phyloP scores from a whole-genome alignment of 371 early-diverging fungal species.

The Mortierella polycephala region DNA sequence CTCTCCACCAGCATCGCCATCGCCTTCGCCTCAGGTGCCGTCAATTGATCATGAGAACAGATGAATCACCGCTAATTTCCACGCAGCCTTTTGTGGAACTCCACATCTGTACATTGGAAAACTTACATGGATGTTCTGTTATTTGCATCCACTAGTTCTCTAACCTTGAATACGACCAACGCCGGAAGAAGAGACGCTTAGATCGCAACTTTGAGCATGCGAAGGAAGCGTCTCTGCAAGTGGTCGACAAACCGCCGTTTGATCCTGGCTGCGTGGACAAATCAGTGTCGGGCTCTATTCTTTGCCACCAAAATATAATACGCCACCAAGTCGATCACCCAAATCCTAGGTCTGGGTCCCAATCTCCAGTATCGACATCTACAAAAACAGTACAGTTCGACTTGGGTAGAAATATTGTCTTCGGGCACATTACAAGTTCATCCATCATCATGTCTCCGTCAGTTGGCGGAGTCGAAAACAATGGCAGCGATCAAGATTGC shows the following conservation, averaged over 20 bases:
- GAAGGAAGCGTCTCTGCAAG: not conserved
- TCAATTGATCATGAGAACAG: no score
- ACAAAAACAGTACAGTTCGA: no score
- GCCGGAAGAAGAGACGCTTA: conserved; percentile 3
- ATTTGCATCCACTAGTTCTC: not conserved
- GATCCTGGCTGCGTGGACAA: not conserved
- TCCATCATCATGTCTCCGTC: no score
- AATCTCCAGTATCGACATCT: not conserved
- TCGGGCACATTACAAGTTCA: no score
- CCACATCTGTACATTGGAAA: not conserved
- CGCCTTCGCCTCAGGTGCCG: conserved; percentile 2
- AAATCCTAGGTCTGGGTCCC: not conserved
- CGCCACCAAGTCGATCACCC: not conserved
- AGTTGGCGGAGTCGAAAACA: no score
- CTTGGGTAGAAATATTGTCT: no score
- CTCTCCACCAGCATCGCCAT: not conserved
- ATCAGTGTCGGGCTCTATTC: not conserved
- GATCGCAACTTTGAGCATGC: not conserved
- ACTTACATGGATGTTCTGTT: not conserved
- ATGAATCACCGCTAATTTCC: no score
- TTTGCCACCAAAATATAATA: not conserved
- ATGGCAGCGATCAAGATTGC: no score
- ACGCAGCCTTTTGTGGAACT: no score
- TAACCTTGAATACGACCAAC: not conserved
- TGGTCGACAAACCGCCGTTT: no score